Conservation (phyloP, 495 filamentous ascomycete genomes). For the Aspergillus affinis region DNA sequence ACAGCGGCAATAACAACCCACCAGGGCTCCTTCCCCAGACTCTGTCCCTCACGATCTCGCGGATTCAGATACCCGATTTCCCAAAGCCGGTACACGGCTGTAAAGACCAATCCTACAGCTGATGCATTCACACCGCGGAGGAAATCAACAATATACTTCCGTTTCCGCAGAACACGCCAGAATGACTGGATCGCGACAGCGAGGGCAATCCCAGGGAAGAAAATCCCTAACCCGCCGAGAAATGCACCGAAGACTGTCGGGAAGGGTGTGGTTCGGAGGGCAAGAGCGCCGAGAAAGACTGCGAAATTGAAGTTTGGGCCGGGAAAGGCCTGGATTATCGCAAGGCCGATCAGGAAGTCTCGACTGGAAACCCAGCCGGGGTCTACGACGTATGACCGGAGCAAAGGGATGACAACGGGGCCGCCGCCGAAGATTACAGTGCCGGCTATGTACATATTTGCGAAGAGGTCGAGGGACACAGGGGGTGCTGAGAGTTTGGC, state of each 20-base stretch:
- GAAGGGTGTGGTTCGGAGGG: slow-evolving; percentile 37
- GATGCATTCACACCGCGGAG: slow-evolving; percentile 72
- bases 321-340: slow-evolving; percentile 79
- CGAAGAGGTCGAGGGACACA: slow-evolving; percentile 63
- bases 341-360: slow-evolving; percentile 81
- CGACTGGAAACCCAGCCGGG: slow-evolving; percentile 76
- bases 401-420: slow-evolving; percentile 79
- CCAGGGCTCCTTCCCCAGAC: slow-evolving; percentile 68
- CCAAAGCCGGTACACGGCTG: slow-evolving; percentile 83
- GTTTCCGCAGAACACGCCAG: slow-evolving; percentile 60
- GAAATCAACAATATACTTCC: slow-evolving; percentile 53
- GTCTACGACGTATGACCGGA: slow-evolving; percentile 76
- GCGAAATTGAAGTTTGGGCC: slow-evolving; percentile 90
- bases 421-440: slow-evolving; percentile 88
- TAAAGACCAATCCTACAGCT: slow-evolving; percentile 78
- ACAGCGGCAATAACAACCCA: slow-evolving; percentile 67
- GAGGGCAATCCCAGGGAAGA: slow-evolving; percentile 65
- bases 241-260: slow-evolving; percentile 57
- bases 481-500: slow-evolving; percentile 43
- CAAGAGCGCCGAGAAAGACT: slow-evolving; percentile 70
- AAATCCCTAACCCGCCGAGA: slow-evolving; percentile 70
- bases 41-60: slow-evolving; percentile 44
- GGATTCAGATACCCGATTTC: slow-evolving; percentile 70
- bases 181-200: slow-evolving; percentile 67
- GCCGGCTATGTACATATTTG: slow-evolving; percentile 83